Evolutionary conservation across 2,329 filamentous ascomycete genomes (phyloP).

Genomic region (Claviceps sp.): DNA sequence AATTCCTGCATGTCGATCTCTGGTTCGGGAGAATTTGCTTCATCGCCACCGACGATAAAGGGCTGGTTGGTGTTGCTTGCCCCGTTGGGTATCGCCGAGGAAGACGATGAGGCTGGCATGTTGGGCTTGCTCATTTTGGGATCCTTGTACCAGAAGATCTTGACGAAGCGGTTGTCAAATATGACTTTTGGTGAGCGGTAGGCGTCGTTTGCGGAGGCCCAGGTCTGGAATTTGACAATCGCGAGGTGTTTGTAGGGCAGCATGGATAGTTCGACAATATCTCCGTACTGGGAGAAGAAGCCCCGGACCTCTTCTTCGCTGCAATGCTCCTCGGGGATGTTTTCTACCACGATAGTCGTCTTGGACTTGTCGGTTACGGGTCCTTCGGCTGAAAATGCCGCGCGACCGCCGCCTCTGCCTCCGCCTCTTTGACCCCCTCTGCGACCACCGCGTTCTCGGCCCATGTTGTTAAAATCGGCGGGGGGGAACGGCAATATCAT

Average conservation of each 20-base stretch:
- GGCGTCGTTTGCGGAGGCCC: conserved; percentile 53
- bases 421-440: conserved; percentile 23
- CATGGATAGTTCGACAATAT: conserved; percentile 49
- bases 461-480: conserved; percentile 13
- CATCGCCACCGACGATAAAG: conserved; percentile 15
- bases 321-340: conserved; percentile 61
- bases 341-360: conserved; percentile 60
- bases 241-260: conserved; percentile 54
- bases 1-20: conserved; percentile 60
- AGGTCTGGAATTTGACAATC: conserved; percentile 54
- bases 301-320: conserved; percentile 48
- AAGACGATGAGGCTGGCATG: conserved; percentile 1
- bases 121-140: conserved; percentile 27
- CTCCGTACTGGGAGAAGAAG: conserved; percentile 64
- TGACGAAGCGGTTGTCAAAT: conserved; percentile 77
- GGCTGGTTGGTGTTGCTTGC: conserved; percentile 1
- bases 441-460: conserved; percentile 19
- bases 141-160: conserved; percentile 64
- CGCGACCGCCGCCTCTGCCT: conserved; percentile 26
- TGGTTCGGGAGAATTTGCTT: conserved; percentile 13
- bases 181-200: conserved; percentile 68
- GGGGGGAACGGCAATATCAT: conserved; percentile 10
- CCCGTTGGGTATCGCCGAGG: conserved; percentile 17
- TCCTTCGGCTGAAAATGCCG: conserved; percentile 51
- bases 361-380: conserved; percentile 49